These are phyloP conservation scores for Paecilomyces sp. DNA, from an alignment of 2,329 filamentous ascomycete genomes.

Conservation along the genomic window DNA sequence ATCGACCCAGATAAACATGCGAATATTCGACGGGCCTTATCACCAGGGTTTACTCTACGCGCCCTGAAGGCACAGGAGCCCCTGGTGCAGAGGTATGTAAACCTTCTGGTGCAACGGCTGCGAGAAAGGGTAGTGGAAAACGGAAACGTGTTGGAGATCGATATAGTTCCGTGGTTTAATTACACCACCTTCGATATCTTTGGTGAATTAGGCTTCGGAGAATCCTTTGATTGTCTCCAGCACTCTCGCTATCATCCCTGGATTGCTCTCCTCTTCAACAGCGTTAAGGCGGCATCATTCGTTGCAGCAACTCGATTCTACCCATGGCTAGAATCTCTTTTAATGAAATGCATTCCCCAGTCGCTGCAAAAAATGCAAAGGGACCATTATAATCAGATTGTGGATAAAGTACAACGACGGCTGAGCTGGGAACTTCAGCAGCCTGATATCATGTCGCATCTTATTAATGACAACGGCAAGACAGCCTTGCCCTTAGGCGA, in stretches of 20 bases:
- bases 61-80: constrained; percentile 29
- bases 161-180: constrained; percentile 10
- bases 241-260: constrained; percentile 10
- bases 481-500: too few relatives aligned
- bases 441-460: too few relatives aligned
- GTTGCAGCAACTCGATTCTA: too few relatives aligned
- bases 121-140: constrained; percentile 5
- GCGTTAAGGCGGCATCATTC: too few relatives aligned
- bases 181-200: constrained; percentile 14
- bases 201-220: constrained; percentile 4
- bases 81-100: constrained; percentile 22
- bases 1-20: constrained; percentile 2
- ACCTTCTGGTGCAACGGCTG: constrained; percentile 22
- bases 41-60: constrained; percentile 34
- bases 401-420: too few relatives aligned
- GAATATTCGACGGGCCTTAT: constrained; percentile 18
- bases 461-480: too few relatives aligned
- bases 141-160: background rate
- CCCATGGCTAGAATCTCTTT: too few relatives aligned
- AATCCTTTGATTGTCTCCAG: constrained; percentile 18
- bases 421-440: too few relatives aligned
- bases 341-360: too few relatives aligned
- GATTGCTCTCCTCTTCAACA: background rate
- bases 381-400: too few relatives aligned
- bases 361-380: too few relatives aligned